Evolutionary conservation across 805 yeast genomes (phyloP).

Genomic region (Suhomyces xylopsoci): DNA sequence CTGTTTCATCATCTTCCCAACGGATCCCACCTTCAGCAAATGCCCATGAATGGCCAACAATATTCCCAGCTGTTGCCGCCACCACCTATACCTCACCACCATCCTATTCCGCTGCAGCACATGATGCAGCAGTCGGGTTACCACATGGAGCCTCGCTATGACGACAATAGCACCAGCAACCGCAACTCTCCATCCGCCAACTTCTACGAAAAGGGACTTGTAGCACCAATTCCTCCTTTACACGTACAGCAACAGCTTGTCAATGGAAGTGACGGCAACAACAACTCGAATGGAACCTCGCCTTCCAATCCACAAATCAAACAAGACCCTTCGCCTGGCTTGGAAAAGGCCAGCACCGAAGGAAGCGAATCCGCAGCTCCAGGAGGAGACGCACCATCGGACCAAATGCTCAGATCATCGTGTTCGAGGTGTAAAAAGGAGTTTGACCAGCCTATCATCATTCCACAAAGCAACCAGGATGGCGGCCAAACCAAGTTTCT

Average conservation of each 20-base stretch:
- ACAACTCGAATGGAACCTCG: conserved; percentile 1
- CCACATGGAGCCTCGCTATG: conserved; percentile 11
- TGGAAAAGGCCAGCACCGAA: conserved; percentile 1
- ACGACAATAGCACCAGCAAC: conserved; percentile 5
- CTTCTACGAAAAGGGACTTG: conserved; percentile 17
- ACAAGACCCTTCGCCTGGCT: conserved; percentile 9
- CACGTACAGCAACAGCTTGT: conserved; percentile 42
- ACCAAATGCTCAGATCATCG: conserved; percentile 15
- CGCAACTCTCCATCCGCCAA: conserved; percentile 1
- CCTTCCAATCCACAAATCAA: neutral
- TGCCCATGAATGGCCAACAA: conserved; percentile 9
- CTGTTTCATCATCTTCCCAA: conserved; percentile 12
- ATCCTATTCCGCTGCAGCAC: conserved; percentile 2
- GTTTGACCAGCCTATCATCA: conserved; percentile 44
- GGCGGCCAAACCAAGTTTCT: conserved; percentile 25
- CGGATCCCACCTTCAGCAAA: conserved; percentile 16
- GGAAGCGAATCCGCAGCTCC: neutral
- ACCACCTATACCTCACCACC: conserved; percentile 3
- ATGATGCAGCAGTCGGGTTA: conserved; percentile 7
- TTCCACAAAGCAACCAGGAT: conserved; percentile 22
- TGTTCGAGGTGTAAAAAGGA: conserved; percentile 63
- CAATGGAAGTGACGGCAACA: conserved; percentile 11
- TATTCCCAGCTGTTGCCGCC: conserved; percentile 8
- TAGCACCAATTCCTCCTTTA: conserved; percentile 39
- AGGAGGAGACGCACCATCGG: conserved; percentile 1